Percentiles rank a stretch among this genome's conserved stretches.
phyloP scores from a whole-genome alignment of 345 rosid species.

The Linum usitatissimum region DNA sequence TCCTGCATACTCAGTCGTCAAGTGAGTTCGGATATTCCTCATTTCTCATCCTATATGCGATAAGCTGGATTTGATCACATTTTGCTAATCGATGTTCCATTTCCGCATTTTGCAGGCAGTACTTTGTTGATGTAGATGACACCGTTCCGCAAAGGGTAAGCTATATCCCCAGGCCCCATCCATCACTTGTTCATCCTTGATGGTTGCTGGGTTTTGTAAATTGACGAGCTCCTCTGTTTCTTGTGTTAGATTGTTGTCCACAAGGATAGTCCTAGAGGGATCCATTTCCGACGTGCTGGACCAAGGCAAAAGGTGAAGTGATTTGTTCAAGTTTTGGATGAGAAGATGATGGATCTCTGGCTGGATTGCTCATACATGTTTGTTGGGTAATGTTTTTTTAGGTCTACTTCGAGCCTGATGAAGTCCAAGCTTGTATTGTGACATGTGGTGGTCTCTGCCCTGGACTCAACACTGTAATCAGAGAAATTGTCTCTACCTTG shows the following conservation, averaged over 20 bases:
- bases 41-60: not conserved
- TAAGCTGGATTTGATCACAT: not conserved
- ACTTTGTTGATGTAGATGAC: conserved; percentile 76
- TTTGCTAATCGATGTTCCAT: too few species aligned
- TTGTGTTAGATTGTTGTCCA: conserved; percentile 59
- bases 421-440: conserved; percentile 78
- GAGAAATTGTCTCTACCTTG: conserved; percentile 72
- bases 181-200: not conserved
- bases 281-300: conserved; percentile 87
- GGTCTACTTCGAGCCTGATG: conserved; percentile 71
- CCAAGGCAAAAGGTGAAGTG: conserved; percentile 71
- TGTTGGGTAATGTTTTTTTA: conserved; percentile 15
- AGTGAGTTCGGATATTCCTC: conserved; percentile 34
- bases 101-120: conserved; percentile 44
- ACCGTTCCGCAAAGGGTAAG: conserved; percentile 69
- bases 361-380: not conserved
- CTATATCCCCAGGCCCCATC: not conserved
- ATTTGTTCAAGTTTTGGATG: not conserved
- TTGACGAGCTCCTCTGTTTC: not conserved
- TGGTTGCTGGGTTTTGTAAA: not conserved
- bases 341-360: not conserved
- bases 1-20: conserved; percentile 81
- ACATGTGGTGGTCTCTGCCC: conserved; percentile 97
- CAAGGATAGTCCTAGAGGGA: conserved; percentile 64
- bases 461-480: conserved; percentile 79